Percentiles rank a stretch among this genome's conserved stretches.
phyloP scores from a whole-genome alignment of 2,329 filamentous ascomycete genomes.

The Xylaria sp. region DNA sequence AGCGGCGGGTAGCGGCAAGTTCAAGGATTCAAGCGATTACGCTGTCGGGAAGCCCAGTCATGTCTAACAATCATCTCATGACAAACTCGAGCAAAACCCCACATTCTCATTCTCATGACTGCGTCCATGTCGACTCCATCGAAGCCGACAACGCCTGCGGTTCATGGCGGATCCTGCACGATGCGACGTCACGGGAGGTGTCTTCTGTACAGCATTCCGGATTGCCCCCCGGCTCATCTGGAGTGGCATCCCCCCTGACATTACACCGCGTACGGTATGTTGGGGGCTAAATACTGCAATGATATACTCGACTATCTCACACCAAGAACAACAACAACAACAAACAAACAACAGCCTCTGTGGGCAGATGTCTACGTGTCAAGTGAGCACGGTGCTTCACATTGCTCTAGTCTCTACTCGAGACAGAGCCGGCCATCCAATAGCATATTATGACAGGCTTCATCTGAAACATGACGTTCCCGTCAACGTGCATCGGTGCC shows the following conservation, averaged over 20 bases:
- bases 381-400: conserved; percentile 32
- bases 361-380: conserved; percentile 31
- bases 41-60: not conserved
- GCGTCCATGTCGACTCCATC: conserved; percentile 14
- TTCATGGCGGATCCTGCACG: conserved; percentile 14
- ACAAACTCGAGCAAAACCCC: conserved; percentile 10
- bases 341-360: conserved; percentile 14
- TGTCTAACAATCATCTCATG: conserved; percentile 11
- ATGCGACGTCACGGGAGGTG: conserved; percentile 15
- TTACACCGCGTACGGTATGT: conserved; percentile 20
- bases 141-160: conserved; percentile 20
- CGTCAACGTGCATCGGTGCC: conserved; percentile 28
- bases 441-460: conserved; percentile 15
- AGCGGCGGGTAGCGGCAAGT: conserved; percentile 6
- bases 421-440: conserved; percentile 22
- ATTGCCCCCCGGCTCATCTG: conserved; percentile 14
- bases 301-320: conserved; percentile 23
- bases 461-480: conserved; percentile 37
- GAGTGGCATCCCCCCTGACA: conserved; percentile 9
- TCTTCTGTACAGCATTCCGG: conserved; percentile 25
- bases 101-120: conserved; percentile 16
- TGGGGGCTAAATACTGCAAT: conserved; percentile 23
- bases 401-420: conserved; percentile 24
- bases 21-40: conserved; percentile 13
- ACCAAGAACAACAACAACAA: conserved; percentile 9